phyloP scores from a whole-genome alignment of 768 basidiomycete species.

The Mycena galopus region DNA sequence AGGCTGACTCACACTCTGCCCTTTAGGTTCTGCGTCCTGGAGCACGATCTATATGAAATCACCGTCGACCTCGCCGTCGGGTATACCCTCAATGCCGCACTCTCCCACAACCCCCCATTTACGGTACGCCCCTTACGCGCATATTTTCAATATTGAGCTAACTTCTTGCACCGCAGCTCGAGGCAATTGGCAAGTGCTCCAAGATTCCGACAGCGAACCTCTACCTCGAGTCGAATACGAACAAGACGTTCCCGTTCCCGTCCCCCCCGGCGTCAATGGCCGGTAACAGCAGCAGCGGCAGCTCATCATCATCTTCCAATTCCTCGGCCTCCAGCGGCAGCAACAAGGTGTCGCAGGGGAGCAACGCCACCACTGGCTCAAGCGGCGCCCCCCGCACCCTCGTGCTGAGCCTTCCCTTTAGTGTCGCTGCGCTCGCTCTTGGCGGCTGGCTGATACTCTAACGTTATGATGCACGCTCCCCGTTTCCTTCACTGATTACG shows the following conservation, averaged over 20 bases:
- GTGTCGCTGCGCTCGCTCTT: neutral
- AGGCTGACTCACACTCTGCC: neutral
- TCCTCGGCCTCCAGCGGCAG: constrained; percentile 50
- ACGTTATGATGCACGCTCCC: neutral
- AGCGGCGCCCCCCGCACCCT: neutral
- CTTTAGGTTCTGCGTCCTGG: constrained; percentile 84
- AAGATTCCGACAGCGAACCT: constrained; percentile 73
- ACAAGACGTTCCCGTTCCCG: constrained; percentile 71
- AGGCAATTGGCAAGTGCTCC: constrained; percentile 85
- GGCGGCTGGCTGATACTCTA: neutral
- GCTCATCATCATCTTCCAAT: neutral
- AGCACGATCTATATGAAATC: constrained; percentile 88
- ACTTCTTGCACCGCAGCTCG: constrained; percentile 56
- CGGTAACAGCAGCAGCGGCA: constrained; percentile 4
- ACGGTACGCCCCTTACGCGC: constrained; percentile 55
- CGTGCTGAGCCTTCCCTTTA: neutral
- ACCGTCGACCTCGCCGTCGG: constrained; percentile 93
- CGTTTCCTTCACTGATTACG: no score
- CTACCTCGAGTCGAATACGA: constrained; percentile 87
- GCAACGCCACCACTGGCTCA: neutral
- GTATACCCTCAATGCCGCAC: constrained; percentile 85
- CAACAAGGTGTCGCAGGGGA: constrained; percentile 45
- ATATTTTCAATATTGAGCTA: neutral
- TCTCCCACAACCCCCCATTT: constrained; percentile 74
- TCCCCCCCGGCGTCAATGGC: constrained; percentile 53